A percentile compares a stretch with the other conserved stretches of the same genome.
Conservation (phyloP, 495 filamentous ascomycete genomes). For the Penicillium nucicola region DNA sequence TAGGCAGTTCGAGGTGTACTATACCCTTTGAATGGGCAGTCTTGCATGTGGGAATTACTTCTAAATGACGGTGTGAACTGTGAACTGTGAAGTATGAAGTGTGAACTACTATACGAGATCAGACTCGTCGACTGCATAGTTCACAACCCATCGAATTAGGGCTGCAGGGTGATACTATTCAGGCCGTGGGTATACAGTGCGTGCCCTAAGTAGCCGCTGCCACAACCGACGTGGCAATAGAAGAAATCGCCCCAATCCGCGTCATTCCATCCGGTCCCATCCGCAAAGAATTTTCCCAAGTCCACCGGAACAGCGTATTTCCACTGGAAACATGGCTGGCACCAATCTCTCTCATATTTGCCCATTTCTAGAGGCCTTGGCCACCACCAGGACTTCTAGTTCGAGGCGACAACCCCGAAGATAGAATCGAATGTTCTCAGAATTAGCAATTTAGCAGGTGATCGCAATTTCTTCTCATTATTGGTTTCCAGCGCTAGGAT, state of each 20-base stretch:
- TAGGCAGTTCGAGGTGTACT: no score
- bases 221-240: constrained; percentile 15
- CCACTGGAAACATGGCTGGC: constrained; percentile 7
- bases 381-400: background rate
- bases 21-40: no score
- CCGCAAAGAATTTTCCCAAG: constrained; percentile 3
- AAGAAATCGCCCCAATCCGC: background rate
- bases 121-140: background rate
- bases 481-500: no score
- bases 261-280: constrained; percentile 11
- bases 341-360: background rate
- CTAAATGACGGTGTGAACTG: background rate
- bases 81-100: no score
- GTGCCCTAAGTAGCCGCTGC: background rate
- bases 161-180: no score
- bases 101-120: background rate
- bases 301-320: background rate
- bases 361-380: background rate
- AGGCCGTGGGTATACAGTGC: background rate
- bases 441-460: no score
- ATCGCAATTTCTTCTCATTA: no score
- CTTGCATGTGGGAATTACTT: no score
- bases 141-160: no score
- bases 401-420: no score
- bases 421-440: no score